These are phyloP conservation scores for Pyrus hybrid DNA, from an alignment of 331 rosid species.

Conservation along the genomic window DNA sequence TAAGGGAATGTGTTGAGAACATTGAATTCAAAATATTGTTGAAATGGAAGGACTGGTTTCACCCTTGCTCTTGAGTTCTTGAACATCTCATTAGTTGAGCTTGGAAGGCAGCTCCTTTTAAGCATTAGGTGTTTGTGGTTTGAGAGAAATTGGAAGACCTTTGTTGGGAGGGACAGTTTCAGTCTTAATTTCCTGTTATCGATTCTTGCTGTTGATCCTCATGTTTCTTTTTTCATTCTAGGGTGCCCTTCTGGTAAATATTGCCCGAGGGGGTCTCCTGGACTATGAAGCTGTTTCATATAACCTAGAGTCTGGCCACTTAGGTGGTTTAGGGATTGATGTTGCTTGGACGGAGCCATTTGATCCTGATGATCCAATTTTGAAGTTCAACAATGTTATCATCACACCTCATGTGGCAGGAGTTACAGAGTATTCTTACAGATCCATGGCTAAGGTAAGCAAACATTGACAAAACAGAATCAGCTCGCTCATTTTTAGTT, in stretches of 20 bases:
- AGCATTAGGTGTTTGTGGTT: neutral
- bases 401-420: constrained; percentile 93
- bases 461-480: neutral
- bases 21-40: neutral
- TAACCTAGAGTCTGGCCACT: constrained; percentile 54
- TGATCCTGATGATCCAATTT: constrained; percentile 62
- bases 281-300: constrained; percentile 52
- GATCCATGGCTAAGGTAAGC: constrained; percentile 79
- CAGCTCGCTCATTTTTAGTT: too few relatives aligned
- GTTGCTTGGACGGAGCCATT: constrained; percentile 93
- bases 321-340: constrained; percentile 84
- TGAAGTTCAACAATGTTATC: constrained; percentile 60
- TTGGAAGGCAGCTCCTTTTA: neutral
- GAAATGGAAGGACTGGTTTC: neutral
- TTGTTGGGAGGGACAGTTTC: neutral
- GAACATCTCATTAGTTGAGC: neutral
- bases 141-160: neutral
- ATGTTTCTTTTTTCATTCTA: constrained; percentile 16
- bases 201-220: neutral
- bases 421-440: constrained; percentile 69
- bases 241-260: constrained; percentile 79
- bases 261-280: constrained; percentile 67
- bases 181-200: neutral
- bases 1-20: neutral
- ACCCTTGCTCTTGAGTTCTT: neutral